Conservation (phyloP, 495 filamentous ascomycete species). For the Poronia punctata region DNA sequence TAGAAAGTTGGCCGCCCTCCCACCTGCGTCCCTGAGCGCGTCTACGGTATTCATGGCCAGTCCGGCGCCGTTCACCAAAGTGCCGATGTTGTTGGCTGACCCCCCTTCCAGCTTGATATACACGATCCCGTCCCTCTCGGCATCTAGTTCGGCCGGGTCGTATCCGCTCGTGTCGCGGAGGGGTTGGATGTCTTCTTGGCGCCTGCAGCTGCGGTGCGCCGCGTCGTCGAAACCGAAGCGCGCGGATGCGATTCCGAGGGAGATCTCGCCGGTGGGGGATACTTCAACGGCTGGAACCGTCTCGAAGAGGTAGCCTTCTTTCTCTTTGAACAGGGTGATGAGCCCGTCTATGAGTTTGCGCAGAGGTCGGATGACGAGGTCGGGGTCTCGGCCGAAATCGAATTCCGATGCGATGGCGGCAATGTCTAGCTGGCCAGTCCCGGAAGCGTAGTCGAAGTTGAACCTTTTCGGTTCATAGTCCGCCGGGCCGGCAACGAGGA, state of each 20-base stretch:
- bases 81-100: conserved; percentile 57
- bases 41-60: conserved; percentile 92
- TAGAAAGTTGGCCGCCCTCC: conserved; percentile 70
- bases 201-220: conserved; percentile 55
- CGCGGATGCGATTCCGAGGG: conserved; percentile 40
- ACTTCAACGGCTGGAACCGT: conserved; percentile 34
- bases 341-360: conserved; percentile 47
- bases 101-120: conserved; percentile 48
- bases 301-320: conserved; percentile 60
- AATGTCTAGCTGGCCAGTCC: conserved; percentile 23
- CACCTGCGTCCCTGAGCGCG: conserved; percentile 58
- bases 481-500: conserved; percentile 53
- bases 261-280: conserved; percentile 31
- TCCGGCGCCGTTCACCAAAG: conserved; percentile 80
- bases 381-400: conserved; percentile 37
- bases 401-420: conserved; percentile 43
- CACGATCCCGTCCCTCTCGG: conserved; percentile 65
- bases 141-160: conserved; percentile 54
- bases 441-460: conserved; percentile 54
- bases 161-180: conserved; percentile 46
- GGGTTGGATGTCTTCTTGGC: conserved; percentile 58
- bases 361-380: conserved; percentile 29
- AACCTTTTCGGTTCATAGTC: conserved; percentile 45
- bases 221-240: conserved; percentile 74
- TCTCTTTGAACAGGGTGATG: conserved; percentile 54